Percentiles rank a stretch among this genome's conserved stretches.
Conservation (phyloP, 345 rosid genomes). For the Melaleuca quinquenervia region DNA sequence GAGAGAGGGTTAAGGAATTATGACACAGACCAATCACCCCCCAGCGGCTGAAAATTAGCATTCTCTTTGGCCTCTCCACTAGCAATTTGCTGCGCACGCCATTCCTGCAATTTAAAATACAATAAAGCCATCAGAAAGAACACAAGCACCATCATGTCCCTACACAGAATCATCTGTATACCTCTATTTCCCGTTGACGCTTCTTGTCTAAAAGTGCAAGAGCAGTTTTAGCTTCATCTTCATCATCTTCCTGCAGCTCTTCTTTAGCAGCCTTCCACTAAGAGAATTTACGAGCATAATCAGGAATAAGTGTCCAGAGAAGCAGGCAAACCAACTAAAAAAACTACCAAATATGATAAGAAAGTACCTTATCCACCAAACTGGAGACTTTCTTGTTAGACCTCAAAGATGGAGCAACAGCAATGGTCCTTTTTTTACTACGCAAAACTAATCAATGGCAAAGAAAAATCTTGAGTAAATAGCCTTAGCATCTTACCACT, state of each 20-base stretch:
- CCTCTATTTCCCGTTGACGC: constrained; percentile 79
- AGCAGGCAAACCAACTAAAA: neutral
- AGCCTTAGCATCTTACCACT: neutral
- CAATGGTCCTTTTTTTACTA: constrained; percentile 59
- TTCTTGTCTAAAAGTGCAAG: constrained; percentile 58
- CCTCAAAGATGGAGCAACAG: constrained; percentile 66
- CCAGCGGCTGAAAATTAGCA: constrained; percentile 95
- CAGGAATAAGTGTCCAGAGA: neutral
- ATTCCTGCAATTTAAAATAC: constrained; percentile 39
- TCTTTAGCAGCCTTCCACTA: constrained; percentile 99
- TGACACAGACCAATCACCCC: constrained; percentile 78
- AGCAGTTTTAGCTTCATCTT: constrained; percentile 65
- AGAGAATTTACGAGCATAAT: neutral
- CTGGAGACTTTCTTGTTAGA: constrained; percentile 89
- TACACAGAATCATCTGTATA: constrained; percentile 1
- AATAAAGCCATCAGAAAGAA: neutral
- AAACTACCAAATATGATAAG: neutral
- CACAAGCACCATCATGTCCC: neutral
- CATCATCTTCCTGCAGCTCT: constrained; percentile 72
- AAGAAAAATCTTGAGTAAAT: neutral
- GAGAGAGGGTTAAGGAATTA: neutral
- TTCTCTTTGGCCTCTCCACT: constrained; percentile 92
- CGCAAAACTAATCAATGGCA: constrained; percentile 36
- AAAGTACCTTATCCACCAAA: constrained; percentile 86
- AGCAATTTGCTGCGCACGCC: constrained; percentile 78